phyloP scores from a whole-genome alignment of 441 rosid genomes.

The Gossypium aridum region DNA sequence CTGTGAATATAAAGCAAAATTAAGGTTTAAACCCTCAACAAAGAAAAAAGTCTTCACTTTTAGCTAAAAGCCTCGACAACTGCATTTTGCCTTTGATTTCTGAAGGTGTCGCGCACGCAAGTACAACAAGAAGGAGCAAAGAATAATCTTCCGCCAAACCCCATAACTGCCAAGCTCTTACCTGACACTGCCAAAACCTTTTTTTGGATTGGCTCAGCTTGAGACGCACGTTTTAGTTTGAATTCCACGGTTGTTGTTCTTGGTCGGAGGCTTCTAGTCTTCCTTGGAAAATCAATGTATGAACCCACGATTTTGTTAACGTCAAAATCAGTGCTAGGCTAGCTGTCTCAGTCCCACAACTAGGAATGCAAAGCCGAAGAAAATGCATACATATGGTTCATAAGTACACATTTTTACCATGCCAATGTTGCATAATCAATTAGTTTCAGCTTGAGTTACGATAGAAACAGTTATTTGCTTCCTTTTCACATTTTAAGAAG shows the following conservation, averaged over 20 bases:
- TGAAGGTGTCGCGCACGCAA: constrained; percentile 34
- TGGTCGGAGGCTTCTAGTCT: background rate
- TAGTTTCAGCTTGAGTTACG: background rate
- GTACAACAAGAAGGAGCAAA: constrained; percentile 9
- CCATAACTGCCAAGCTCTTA: background rate
- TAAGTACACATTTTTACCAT: background rate
- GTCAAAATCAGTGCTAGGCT: background rate
- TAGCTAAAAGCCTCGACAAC: background rate
- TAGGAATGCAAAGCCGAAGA: background rate
- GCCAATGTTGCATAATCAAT: background rate
- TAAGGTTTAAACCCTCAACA: background rate
- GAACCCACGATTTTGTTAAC: background rate
- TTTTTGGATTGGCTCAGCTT: background rate
- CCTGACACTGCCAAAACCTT: background rate
- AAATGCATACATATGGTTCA: background rate
- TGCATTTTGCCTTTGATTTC: background rate
- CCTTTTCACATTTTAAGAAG: background rate
- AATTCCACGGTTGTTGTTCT: background rate
- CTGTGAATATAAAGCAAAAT: background rate
- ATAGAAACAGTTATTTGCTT: background rate
- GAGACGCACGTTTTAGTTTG: background rate
- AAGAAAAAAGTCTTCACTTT: background rate
- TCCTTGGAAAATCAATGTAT: background rate
- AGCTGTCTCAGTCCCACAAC: background rate
- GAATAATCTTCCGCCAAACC: background rate